Evolutionary conservation across 148 eudicot species (phyloP).

Genomic region (Pouteria glomerata): DNA sequence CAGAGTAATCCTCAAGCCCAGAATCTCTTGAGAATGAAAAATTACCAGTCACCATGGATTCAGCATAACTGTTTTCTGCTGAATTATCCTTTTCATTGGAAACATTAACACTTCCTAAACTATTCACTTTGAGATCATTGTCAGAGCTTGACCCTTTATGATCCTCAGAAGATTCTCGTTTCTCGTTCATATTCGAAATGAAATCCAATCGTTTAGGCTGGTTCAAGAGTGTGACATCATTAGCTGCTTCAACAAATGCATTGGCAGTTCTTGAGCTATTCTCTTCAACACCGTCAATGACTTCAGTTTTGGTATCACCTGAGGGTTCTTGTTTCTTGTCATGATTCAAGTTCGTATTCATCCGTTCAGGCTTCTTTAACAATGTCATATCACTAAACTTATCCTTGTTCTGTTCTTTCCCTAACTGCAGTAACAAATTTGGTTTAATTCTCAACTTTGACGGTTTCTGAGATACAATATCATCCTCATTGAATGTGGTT

Average conservation of each 20-base stretch:
- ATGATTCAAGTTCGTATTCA: conserved; percentile 19
- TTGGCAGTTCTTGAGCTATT: conserved; percentile 15
- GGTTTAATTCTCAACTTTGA: conserved; percentile 49
- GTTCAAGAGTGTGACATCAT: conserved; percentile 28
- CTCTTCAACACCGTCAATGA: conserved; percentile 9
- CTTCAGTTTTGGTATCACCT: conserved; percentile 14
- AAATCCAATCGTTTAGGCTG: conserved; percentile 39
- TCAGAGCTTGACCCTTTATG: conserved; percentile 12
- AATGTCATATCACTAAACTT: conserved; percentile 70
- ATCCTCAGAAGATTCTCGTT: conserved; percentile 13
- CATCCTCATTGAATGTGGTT: conserved; percentile 46
- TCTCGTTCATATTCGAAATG: conserved; percentile 14
- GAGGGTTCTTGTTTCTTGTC: conserved; percentile 24
- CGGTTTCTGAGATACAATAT: conserved; percentile 36
- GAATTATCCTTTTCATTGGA: conserved; percentile 16
- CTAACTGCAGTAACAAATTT: conserved; percentile 57
- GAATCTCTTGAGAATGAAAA: conserved; percentile 18
- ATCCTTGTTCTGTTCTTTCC: conserved; percentile 55
- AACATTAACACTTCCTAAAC: conserved; percentile 11
- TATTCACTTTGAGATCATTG: conserved; percentile 21
- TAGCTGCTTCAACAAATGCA: conserved; percentile 16
- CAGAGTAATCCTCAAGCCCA: conserved; percentile 24
- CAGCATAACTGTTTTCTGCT: conserved; percentile 21
- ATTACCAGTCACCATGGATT: conserved; percentile 15
- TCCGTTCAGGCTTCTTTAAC: conserved; percentile 67